A percentile compares a stretch with the other conserved stretches of the same genome.
Evolutionary conservation across 2,329 filamentous ascomycete species (phyloP).

Genomic region (Bipolaris sorokiniana): DNA sequence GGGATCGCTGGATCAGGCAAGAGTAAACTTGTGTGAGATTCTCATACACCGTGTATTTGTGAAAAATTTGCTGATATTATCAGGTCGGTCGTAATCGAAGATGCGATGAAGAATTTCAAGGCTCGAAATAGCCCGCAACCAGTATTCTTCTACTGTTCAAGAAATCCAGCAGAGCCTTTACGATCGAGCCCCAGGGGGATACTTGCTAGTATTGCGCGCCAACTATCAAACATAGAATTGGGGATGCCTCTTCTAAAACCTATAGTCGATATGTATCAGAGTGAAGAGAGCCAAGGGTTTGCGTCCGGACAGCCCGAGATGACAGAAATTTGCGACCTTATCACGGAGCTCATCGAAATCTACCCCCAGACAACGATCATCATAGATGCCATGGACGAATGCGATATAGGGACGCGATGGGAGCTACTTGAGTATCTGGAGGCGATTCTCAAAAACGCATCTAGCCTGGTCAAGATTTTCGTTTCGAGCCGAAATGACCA

Average conservation of each 20-base stretch:
- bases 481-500: slow-evolving; percentile 45
- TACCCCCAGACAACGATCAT: slow-evolving; percentile 37
- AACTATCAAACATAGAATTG: background rate
- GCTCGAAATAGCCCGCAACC: slow-evolving; percentile 16
- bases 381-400: slow-evolving; percentile 48
- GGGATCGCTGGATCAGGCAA: slow-evolving; percentile 45
- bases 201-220: slow-evolving; percentile 23
- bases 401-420: slow-evolving; percentile 27
- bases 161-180: slow-evolving; percentile 23
- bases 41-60: slow-evolving; percentile 12
- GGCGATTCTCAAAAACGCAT: slow-evolving; percentile 30
- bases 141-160: slow-evolving; percentile 30
- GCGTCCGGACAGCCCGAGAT: background rate
- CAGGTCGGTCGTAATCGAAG: slow-evolving; percentile 23
- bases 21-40: slow-evolving; percentile 41
- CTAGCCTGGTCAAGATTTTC: slow-evolving; percentile 44
- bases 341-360: slow-evolving; percentile 20
- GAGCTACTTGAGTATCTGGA: slow-evolving; percentile 34
- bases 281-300: background rate
- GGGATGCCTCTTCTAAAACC: background rate
- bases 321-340: background rate
- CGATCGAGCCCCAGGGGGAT: slow-evolving; percentile 22
- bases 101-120: slow-evolving; percentile 16
- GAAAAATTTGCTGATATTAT: background rate
- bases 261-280: background rate